These are phyloP conservation scores for Colletotrichum sidae DNA, from an alignment of 2,329 filamentous ascomycete species.

Conservation along the genomic window DNA sequence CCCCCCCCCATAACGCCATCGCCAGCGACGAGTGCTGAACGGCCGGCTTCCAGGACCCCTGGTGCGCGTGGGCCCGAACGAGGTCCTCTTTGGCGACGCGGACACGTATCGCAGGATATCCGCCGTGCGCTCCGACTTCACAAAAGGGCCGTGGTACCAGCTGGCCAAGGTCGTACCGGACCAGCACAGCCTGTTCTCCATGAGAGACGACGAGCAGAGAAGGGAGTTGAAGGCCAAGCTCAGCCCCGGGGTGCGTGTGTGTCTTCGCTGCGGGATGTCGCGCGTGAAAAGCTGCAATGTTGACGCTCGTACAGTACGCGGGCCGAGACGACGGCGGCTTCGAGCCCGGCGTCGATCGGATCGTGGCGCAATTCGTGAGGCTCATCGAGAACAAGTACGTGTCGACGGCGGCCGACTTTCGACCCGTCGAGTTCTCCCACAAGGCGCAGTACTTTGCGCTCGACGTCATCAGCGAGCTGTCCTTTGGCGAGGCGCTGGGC, in stretches of 20 bases:
- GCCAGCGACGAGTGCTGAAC: slow-evolving; percentile 7
- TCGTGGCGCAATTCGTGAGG: slow-evolving; percentile 18
- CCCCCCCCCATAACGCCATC: fast-evolving
- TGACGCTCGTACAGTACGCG: slow-evolving; percentile 7
- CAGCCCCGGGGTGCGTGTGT: slow-evolving; percentile 24
- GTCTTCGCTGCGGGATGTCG: background rate
- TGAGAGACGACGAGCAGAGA: slow-evolving; percentile 36
- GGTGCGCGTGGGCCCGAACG: slow-evolving; percentile 38
- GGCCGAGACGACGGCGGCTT: slow-evolving; percentile 34
- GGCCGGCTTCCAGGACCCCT: slow-evolving; percentile 40
- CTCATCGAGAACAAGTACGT: slow-evolving; percentile 33
- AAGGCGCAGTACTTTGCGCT: slow-evolving; percentile 39
- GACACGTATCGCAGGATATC: slow-evolving; percentile 28
- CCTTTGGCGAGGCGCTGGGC: slow-evolving; percentile 43
- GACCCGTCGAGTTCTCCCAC: slow-evolving; percentile 33
- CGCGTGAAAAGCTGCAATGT: background rate
- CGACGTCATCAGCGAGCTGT: slow-evolving; percentile 43
- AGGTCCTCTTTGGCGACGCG: slow-evolving; percentile 38
- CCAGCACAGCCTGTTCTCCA: slow-evolving; percentile 35
- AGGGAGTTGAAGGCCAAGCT: slow-evolving; percentile 37
- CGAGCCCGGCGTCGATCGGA: slow-evolving; percentile 20
- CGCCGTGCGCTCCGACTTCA: slow-evolving; percentile 32
- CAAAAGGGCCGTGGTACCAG: slow-evolving; percentile 37
- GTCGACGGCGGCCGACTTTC: slow-evolving; percentile 9
- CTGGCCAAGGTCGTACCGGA: slow-evolving; percentile 32